Conservation (phyloP, 345 rosid species). For the Heritiera fomes region DNA sequence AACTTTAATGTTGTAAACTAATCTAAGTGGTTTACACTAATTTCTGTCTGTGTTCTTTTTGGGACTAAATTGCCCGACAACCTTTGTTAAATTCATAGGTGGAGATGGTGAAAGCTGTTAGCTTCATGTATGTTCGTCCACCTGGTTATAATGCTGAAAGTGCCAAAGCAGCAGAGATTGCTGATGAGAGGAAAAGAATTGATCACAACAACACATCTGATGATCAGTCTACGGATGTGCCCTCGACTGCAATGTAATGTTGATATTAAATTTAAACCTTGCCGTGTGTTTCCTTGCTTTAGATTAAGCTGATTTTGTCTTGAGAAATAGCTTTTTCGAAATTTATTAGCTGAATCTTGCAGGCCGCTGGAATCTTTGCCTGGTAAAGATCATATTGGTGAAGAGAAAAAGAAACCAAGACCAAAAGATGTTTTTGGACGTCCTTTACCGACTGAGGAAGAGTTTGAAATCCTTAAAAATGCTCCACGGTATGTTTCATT, state of each 20-base stretch:
- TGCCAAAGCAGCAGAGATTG: constrained; percentile 92
- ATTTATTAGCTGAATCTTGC: constrained; percentile 22
- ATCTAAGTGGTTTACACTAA: not conserved
- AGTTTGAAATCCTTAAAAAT: constrained; percentile 77
- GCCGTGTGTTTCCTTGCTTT: not conserved
- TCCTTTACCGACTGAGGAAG: constrained; percentile 91
- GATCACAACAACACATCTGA: constrained; percentile 35
- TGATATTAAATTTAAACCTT: not conserved
- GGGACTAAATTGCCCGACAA: not conserved
- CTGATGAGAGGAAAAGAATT: constrained; percentile 48
- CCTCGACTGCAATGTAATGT: constrained; percentile 45
- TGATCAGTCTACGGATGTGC: constrained; percentile 29
- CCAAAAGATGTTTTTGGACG: constrained; percentile 98
- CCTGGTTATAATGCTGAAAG: constrained; percentile 96
- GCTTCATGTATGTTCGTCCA: constrained; percentile 97
- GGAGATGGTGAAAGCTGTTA: constrained; percentile 92
- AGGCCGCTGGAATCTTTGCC: constrained; percentile 39
- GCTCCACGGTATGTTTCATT: constrained; percentile 70
- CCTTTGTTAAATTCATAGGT: constrained; percentile 40
- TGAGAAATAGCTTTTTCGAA: not conserved
- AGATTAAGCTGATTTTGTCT: not conserved
- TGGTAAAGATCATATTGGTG: constrained; percentile 30
- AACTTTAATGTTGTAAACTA: not conserved
- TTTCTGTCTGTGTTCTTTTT: not conserved
- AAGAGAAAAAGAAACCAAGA: constrained; percentile 74